Base-by-base conservation (phyloP, 2,329 filamentous ascomycete genomes). In the Cadophora malorum region DNA sequence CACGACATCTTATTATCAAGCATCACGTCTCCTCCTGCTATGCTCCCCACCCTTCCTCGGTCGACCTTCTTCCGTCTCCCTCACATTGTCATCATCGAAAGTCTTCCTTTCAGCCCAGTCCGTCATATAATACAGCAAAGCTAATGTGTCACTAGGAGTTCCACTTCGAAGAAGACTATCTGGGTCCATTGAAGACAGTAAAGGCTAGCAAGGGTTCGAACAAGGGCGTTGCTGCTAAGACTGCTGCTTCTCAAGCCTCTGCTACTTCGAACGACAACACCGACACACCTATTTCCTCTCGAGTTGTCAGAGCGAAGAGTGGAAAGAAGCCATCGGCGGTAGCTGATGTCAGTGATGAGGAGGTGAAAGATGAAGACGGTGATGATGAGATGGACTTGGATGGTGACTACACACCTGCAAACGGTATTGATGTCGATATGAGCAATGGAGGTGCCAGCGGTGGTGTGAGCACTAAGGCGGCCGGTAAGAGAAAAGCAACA, bases 81-180 rank as follows among this genome's bases (percentile, higher is more conserved):
- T n/a, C n/a, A n/a, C n/a, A n/a, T n/a, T n/a, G n/a, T n/a, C n/a
- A n/a, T n/a, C n/a, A n/a, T n/a, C n/a, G n/a, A n/a, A n/a, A n/a
- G n/a, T n/a, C n/a, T n/a, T n/a, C n/a, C n/a, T n/a, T n/a, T n/a
- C n/a, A n/a, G n/a, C n/a, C n/a, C n/a, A n/a, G n/a, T n/a, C n/a
- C n/a, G n/a, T n/a, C n/a, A n/a, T n/a, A n/a, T 14, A 33, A 55
- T 9, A 33, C n/a, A n/a, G n/a, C n/a, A n/a, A n/a, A n/a, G n/a
- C 52, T 55, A 31, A 55, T 6, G 14, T 25, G 4, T 33, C 14
- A 5, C 16, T 14, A 55, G 52, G 52, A 55, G 8, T 55, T 33
- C 19, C 52, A 23, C 31, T 41, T 41, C 7, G 19, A 59, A 14
- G 55, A 38, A 38, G 31, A 59, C 31, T 59, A 59, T n/a, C 52